Evolutionary conservation across 371 early-diverging fungal genomes (phyloP), one percentile per base, ranked within the genome.

Genomic region (Mucor saturninus): DNA sequence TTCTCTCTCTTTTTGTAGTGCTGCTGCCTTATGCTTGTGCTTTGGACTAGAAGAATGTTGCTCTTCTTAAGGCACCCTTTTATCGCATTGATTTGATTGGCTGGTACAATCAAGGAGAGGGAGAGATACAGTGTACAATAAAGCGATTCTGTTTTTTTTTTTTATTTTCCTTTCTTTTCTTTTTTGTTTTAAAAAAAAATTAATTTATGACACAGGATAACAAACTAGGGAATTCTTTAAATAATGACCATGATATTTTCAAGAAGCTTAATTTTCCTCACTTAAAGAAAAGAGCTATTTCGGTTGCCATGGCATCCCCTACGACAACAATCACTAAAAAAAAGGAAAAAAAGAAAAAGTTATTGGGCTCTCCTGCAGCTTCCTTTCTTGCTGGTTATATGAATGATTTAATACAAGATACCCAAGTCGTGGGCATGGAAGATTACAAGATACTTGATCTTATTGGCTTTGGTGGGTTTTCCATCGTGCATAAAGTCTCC

Each of bases 381-480:
- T 84, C 86, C 9, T 88, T 87, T 59, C 67, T 89, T 21, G 79
- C 86, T 31, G 71, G 71, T 28, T 80, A 87, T 55, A 86, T 37
- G 75, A 48, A 21, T 26, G 28, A 15, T 8, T 48, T 26, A 4
- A 8, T 8, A 26, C 28, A 65, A 32, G 26, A 26, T 4, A 31
- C 74, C 31, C 78, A 80, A 52, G 72, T 76, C 13, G 77, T 76
- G 10, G 90, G 5, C 2, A 74, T 92, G 61, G 91, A 89, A 52
- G 83, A 86, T 30, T 91, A 83, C 65, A 67, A 79, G 6, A 62
- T 91, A 2, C 83, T 83, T 11, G 68, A 74, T 15, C 69, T 83
- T 9, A 81, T 91, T 59, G 91, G 89, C 6, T 68, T 72, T 53
- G 92, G 93, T 9, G 86, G 89, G 8, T 91, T 89, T 53, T 87